Conservation (phyloP, 192 early-diverging fungal genomes). For the Backusella sp. region DNA sequence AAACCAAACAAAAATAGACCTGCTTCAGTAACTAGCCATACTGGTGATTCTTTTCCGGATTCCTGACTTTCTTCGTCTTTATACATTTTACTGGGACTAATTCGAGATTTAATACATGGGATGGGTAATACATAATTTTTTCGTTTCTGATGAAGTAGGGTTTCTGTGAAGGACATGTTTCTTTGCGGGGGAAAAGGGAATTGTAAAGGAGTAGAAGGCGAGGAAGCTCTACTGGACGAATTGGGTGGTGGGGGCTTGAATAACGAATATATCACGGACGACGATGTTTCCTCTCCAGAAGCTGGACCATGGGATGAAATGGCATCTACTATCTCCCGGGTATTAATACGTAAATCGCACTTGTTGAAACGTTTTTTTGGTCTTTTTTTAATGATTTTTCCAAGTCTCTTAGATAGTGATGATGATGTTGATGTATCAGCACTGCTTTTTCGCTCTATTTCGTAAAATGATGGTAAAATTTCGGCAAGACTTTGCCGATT, state of each 20-base stretch:
- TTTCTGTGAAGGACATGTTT: not conserved
- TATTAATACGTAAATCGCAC: not conserved
- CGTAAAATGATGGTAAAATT: conserved; percentile 1
- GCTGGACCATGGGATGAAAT: not conserved
- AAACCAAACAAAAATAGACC: not conserved
- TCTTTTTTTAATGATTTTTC: conserved; percentile 2
- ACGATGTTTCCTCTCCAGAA: not conserved
- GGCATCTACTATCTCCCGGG: not conserved
- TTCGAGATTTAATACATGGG: conserved; percentile 1
- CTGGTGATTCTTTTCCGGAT: not conserved
- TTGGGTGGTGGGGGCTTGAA: conserved; percentile 1
- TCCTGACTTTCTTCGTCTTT: not conserved
- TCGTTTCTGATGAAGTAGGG: not conserved
- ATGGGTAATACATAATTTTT: not conserved
- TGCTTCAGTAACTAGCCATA: not conserved
- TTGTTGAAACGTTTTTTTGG: not conserved
- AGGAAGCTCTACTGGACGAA: not conserved
- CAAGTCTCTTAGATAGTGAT: not conserved
- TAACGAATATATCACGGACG: not conserved
- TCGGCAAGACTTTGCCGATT: not conserved
- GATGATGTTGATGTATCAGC: not conserved
- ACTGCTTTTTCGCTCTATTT: not conserved
- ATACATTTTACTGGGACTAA: not conserved
- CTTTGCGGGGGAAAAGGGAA: not conserved
- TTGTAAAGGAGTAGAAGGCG: not conserved